A percentile compares a stretch with the other conserved stretches of the same genome.
Evolutionary conservation across 2,329 filamentous ascomycete genomes (phyloP).

Genomic region (Fusarium verticillioides): DNA sequence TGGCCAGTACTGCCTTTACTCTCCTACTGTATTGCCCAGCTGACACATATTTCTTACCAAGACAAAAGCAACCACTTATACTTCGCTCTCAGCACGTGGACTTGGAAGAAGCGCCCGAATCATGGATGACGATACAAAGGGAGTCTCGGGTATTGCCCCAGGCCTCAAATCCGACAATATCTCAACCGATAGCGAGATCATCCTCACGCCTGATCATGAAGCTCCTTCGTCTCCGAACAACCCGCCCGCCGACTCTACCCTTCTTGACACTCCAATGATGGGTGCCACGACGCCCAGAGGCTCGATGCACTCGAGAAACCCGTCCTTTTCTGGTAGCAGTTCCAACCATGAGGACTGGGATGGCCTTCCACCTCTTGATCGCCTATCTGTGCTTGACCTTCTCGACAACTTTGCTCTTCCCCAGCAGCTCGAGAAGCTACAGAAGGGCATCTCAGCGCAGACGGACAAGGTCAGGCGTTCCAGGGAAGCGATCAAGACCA

Average conservation of each 20-base stretch:
- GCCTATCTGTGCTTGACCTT: slow-evolving; percentile 90
- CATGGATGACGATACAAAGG: slow-evolving; percentile 45
- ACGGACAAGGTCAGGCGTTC: slow-evolving; percentile 87
- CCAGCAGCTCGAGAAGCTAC: slow-evolving; percentile 90
- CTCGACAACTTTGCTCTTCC: slow-evolving; percentile 93
- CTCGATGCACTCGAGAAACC: slow-evolving; percentile 75
- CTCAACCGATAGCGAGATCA: slow-evolving; percentile 51
- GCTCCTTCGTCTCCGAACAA: slow-evolving; percentile 53
- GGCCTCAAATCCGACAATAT: slow-evolving; percentile 41
- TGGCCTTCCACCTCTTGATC: slow-evolving; percentile 85
- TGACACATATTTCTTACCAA: neutral
- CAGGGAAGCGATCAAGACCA: slow-evolving; percentile 80
- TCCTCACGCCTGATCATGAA: slow-evolving; percentile 55
- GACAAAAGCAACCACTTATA: neutral
- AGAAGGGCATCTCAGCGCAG: slow-evolving; percentile 83
- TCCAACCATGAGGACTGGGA: slow-evolving; percentile 93
- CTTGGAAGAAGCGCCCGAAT: neutral
- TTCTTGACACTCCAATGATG: slow-evolving; percentile 63
- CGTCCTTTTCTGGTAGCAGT: slow-evolving; percentile 85
- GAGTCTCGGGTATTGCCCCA: slow-evolving; percentile 22
- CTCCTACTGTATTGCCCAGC: neutral
- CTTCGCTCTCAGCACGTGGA: slow-evolving; percentile 5
- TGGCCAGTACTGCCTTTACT: neutral
- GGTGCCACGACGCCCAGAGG: slow-evolving; percentile 60
- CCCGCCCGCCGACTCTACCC: slow-evolving; percentile 56